A percentile compares a stretch with the other conserved stretches of the same genome.
Evolutionary conservation across 257 asterid species (phyloP).

Genomic region (Solanum peruvianum): DNA sequence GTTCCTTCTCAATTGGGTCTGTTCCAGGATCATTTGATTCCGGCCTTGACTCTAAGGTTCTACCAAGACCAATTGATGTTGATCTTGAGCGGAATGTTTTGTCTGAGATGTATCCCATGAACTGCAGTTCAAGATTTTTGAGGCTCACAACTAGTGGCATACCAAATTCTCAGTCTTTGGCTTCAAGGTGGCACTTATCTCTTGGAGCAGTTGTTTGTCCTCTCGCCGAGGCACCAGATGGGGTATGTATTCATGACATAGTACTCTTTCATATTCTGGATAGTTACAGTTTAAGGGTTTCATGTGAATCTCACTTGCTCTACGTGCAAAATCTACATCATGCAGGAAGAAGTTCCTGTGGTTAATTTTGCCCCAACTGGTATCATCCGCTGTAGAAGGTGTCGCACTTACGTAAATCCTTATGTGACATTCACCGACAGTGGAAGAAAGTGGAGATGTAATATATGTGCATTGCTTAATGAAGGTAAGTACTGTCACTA

Average conservation of each 20-base stretch:
- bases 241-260: conserved; percentile 39
- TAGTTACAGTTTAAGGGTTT: neutral
- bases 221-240: conserved; percentile 70
- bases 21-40: conserved; percentile 63
- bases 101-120: conserved; percentile 50
- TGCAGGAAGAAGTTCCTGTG: conserved; percentile 78
- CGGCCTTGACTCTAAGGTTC: conserved; percentile 43
- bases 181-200: conserved; percentile 86
- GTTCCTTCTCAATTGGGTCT: conserved; percentile 66
- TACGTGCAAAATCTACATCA: conserved; percentile 2
- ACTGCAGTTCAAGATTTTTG: conserved; percentile 52
- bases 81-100: conserved; percentile 42
- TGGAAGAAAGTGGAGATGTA: conserved; percentile 89
- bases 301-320: neutral
- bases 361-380: conserved; percentile 63
- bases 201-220: conserved; percentile 92
- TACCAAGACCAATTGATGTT: conserved; percentile 77
- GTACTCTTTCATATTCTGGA: neutral
- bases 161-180: conserved; percentile 66
- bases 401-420: conserved; percentile 82
- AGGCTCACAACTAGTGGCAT: conserved; percentile 67
- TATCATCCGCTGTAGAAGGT: conserved; percentile 70
- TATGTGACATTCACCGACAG: conserved; percentile 58
- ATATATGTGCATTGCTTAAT: conserved; percentile 64
- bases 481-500: conserved; percentile 37